Conservation (phyloP, 2,329 filamentous ascomycete species). For the Cladosporium sphaerospermum region DNA sequence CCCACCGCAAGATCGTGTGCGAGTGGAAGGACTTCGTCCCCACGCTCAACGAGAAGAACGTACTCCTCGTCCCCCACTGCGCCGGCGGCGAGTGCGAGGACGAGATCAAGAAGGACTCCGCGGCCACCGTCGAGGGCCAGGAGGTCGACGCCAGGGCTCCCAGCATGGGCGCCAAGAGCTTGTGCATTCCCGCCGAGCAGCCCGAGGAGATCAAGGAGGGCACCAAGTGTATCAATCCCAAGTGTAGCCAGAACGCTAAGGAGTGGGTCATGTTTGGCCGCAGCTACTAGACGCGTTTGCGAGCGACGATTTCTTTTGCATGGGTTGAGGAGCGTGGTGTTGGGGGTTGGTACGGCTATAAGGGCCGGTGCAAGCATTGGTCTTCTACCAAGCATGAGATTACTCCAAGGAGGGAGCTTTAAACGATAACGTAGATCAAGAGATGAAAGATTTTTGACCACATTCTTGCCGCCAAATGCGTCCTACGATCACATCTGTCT, state of each 20-base stretch:
- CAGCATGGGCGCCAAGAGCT: constrained; percentile 68
- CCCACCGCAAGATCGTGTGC: constrained; percentile 73
- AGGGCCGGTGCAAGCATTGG: neutral
- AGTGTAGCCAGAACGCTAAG: constrained; percentile 70
- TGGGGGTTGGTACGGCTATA: constrained; percentile 2
- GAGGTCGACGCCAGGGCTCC: constrained; percentile 66
- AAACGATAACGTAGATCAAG: constrained; percentile 6
- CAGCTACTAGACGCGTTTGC: constrained; percentile 32
- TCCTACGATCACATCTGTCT: no score
- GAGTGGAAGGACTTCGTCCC: constrained; percentile 90
- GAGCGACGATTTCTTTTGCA: constrained; percentile 1
- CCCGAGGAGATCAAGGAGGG: constrained; percentile 66
- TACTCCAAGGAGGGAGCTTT: neutral
- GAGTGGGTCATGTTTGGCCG: constrained; percentile 87
- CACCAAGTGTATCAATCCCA: constrained; percentile 87
- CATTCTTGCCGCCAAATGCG: no score
- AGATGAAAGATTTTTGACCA: neutral
- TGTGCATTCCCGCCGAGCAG: constrained; percentile 81
- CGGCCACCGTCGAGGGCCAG: constrained; percentile 61
- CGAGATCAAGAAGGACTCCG: constrained; percentile 87
- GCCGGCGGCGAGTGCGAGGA: constrained; percentile 81
- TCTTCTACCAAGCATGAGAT: neutral
- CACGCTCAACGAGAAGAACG: constrained; percentile 83
- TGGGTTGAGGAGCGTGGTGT: constrained; percentile 9
- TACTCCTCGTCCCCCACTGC: constrained; percentile 88